Percentiles rank a stretch among this genome's conserved stretches.
Conservation (phyloP, 2,329 filamentous ascomycete genomes). For the Penicillium vulpinum region DNA sequence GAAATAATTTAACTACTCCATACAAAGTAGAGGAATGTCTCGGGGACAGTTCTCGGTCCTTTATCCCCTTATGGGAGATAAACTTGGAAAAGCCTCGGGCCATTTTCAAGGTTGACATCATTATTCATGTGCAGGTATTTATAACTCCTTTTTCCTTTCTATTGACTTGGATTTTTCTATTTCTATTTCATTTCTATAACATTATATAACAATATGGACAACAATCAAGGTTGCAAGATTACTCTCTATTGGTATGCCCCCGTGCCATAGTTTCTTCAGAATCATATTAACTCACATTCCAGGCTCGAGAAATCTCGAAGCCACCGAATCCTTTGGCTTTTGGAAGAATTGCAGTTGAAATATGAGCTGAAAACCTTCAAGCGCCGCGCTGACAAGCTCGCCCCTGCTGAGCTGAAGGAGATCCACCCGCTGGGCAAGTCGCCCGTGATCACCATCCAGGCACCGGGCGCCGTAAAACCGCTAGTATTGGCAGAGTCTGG, state of each 20-base stretch:
- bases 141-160: background rate
- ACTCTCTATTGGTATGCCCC: conserved; percentile 62
- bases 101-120: conserved; percentile 6
- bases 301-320: conserved; percentile 84
- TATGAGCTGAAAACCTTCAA: conserved; percentile 82
- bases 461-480: conserved; percentile 46
- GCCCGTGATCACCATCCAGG: conserved; percentile 69
- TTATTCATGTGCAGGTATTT: background rate
- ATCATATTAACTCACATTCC: conserved; percentile 1
- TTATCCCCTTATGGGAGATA: background rate
- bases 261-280: background rate
- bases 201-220: conserved; percentile 14
- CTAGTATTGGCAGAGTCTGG: conserved; percentile 77
- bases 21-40: too few relatives aligned
- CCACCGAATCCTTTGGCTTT: conserved; percentile 80
- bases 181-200: background rate
- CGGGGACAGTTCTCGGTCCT: background rate
- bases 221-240: conserved; percentile 51
- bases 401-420: conserved; percentile 72
- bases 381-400: conserved; percentile 63
- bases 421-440: conserved; percentile 86
- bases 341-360: conserved; percentile 75
- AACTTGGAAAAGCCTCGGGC: background rate
- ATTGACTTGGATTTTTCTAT: background rate
- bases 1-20: too few relatives aligned